These are phyloP conservation scores for Bryoerythrophyllum caledonicum DNA, from an alignment of 225 moss, liverwort and hornwort genomes.

Conservation along the genomic window DNA sequence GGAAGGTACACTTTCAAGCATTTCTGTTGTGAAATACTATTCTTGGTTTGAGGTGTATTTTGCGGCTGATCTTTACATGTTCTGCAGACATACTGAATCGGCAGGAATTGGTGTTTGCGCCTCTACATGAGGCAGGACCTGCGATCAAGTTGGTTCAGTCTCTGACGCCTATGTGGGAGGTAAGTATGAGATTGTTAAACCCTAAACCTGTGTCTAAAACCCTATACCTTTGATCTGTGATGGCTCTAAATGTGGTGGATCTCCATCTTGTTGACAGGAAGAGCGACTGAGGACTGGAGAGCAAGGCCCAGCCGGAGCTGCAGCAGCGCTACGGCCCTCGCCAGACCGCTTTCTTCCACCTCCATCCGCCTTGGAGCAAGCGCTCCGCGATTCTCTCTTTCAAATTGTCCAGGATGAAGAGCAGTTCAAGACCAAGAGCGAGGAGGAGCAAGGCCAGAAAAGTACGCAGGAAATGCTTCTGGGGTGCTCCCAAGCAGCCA, in stretches of 20 bases:
- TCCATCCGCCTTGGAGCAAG: slow-evolving; percentile 69
- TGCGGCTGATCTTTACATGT: background rate
- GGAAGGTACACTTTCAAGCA: slow-evolving; percentile 58
- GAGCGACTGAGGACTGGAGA: slow-evolving; percentile 85
- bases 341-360: slow-evolving; percentile 55
- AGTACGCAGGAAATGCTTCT: slow-evolving; percentile 52
- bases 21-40: background rate
- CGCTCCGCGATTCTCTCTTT: slow-evolving; percentile 72
- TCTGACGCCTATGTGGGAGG: slow-evolving; percentile 96
- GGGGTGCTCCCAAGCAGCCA: slow-evolving; percentile 67
- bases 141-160: slow-evolving; percentile 94
- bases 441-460: slow-evolving; percentile 29
- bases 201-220: too few relatives aligned
- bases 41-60: background rate
- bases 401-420: slow-evolving; percentile 65
- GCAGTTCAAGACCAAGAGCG: slow-evolving; percentile 26
- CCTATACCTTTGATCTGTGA: too few relatives aligned
- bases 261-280: slow-evolving; percentile 53
- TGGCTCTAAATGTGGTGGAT: background rate
- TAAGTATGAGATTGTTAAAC: slow-evolving; percentile 30
- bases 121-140: slow-evolving; percentile 80
- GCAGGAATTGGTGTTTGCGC: slow-evolving; percentile 74
- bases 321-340: slow-evolving; percentile 49
- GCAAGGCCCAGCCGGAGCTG: slow-evolving; percentile 77
- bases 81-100: slow-evolving; percentile 85